Percentiles rank a stretch among this genome's conserved stretches.
These are phyloP conservation scores for Huntiella moniliformis DNA, from an alignment of 2,329 filamentous ascomycete species.

Conservation along the genomic window DNA sequence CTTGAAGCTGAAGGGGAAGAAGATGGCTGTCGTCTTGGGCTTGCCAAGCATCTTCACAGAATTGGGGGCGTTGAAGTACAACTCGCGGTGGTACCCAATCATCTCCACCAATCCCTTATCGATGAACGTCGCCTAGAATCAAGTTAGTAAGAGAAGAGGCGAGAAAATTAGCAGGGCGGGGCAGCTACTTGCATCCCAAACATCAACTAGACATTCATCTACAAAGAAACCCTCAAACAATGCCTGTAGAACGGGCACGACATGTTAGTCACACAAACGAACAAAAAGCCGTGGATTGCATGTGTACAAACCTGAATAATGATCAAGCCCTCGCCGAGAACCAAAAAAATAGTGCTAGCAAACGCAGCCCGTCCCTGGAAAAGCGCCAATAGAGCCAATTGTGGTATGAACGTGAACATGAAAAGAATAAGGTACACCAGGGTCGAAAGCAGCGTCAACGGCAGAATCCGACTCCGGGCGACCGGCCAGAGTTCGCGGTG, in stretches of 20 bases:
- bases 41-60: constrained; percentile 68
- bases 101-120: constrained; percentile 53
- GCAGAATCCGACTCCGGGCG: constrained; percentile 57
- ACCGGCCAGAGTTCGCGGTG: constrained; percentile 71
- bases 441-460: constrained; percentile 61
- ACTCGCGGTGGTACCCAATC: constrained; percentile 44
- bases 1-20: constrained; percentile 76
- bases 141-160: constrained; percentile 11
- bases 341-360: constrained; percentile 71
- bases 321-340: constrained; percentile 64
- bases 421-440: constrained; percentile 77
- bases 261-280: background rate
- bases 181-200: constrained; percentile 53
- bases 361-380: constrained; percentile 82
- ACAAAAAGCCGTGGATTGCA: background rate
- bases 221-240: constrained; percentile 70
- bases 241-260: constrained; percentile 15
- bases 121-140: constrained; percentile 45
- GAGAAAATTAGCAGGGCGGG: background rate
- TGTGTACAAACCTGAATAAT: constrained; percentile 30
- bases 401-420: constrained; percentile 70
- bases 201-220: constrained; percentile 58
- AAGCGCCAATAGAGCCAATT: constrained; percentile 72
- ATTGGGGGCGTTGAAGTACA: constrained; percentile 48
- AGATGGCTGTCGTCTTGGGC: constrained; percentile 56